Evolutionary conservation across 495 filamentous ascomycete species (phyloP), one percentile per base, ranked within the genome.

Genomic region (Penicillium psychrofluorescens): DNA sequence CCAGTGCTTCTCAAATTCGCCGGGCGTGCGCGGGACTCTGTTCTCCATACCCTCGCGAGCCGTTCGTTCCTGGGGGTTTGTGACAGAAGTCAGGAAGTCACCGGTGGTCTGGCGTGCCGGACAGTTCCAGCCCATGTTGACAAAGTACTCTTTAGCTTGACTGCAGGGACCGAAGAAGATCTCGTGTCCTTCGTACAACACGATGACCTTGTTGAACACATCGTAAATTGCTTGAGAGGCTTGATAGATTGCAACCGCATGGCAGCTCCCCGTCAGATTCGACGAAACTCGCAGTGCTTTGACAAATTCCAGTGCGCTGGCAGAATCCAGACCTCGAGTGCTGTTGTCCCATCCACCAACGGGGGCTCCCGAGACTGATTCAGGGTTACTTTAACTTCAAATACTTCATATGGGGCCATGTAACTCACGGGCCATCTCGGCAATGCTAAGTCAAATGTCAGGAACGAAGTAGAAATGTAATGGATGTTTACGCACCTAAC

Each of bases 281-380:
- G 86, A 84, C 44, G 86, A 76, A 28, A 88, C 71, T 8, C 84
- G 76, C 22, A 92, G 72, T 0, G 84, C 81, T 55, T 85, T 86
- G 46, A 72, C 67, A 43, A 72, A 72, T 29, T 90, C 85, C 29
- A 94, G 70, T 0, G 89, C 88, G 10, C 87, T 92, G 13, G 82
- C 85, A 7, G 86, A 84, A 59, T 95, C 89, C 7, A 95, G 70
- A 12, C 89, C 89, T 44, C 89, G 77, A 6, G 88, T 91, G 41
- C 78, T 83, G 61, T 95, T 94, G 53, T 95, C 89, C 86, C 87
- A 94, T 10, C 78, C 85, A 28, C 77, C 75, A 14, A 95, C 67
- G 39, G 81, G 80, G 8, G 83, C 83, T 42, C 86, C 81, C 5
- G 84, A 84, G 12, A 88, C 56, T 61, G 22, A 35, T 73, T 74